Conservation (phyloP, 1,284 basidiomycete species). For the Ustilago esculenta region DNA sequence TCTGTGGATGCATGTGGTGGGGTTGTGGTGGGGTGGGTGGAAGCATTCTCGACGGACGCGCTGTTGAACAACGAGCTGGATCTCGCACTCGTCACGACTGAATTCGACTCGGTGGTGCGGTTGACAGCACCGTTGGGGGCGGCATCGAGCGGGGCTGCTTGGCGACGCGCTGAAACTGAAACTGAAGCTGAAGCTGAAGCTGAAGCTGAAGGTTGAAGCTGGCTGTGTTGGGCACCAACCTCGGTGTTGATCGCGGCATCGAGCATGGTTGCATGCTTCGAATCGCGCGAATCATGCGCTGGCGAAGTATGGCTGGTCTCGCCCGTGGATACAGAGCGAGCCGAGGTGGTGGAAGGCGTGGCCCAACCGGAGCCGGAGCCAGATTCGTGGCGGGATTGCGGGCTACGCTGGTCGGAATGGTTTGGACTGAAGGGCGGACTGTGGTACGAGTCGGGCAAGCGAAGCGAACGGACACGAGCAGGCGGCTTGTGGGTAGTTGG, state of each 20-base stretch:
- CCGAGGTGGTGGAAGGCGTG: conserved; percentile 30
- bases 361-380: conserved; percentile 33
- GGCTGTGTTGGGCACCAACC: not conserved
- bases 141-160: no score
- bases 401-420: conserved; percentile 5
- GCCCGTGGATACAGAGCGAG: conserved; percentile 26
- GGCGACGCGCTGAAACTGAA: no score
- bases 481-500: conserved; percentile 6
- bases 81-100: conserved; percentile 1
- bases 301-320: conserved; percentile 32
- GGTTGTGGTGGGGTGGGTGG: not conserved
- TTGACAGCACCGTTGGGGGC: not conserved
- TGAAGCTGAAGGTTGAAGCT: conserved; percentile 6
- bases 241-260: conserved; percentile 13
- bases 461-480: conserved; percentile 9
- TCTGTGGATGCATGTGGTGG: not conserved
- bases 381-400: conserved; percentile 12
- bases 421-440: not conserved
- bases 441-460: conserved; percentile 3
- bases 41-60: not conserved
- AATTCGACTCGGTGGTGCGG: not conserved
- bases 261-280: conserved; percentile 7
- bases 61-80: conserved; percentile 18
- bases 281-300: conserved; percentile 7
- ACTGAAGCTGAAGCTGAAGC: no score